Evolutionary conservation across 2,329 filamentous ascomycete genomes (phyloP).

Genomic region (Sporothrix globosa): DNA sequence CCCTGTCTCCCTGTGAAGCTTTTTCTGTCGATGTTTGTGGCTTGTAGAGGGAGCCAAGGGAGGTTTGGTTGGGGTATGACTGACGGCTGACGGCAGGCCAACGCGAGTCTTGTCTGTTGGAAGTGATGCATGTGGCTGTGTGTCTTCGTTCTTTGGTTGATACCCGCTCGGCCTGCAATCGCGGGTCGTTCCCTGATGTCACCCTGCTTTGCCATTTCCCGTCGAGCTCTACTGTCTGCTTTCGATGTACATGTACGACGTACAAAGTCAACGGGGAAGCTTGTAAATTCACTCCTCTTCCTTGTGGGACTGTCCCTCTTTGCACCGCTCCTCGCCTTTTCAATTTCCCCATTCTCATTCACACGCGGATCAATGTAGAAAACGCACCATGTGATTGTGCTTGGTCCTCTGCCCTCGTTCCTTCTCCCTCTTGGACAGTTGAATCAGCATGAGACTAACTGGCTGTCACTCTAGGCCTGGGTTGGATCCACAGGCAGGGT

Average conservation of each 20-base stretch:
- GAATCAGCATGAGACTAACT: background rate
- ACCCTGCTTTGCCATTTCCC: background rate
- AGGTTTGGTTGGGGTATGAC: background rate
- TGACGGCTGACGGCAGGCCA: background rate
- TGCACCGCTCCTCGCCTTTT: background rate
- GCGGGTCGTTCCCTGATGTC: slow-evolving; percentile 10
- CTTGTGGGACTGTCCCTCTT: background rate
- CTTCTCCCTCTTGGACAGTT: background rate
- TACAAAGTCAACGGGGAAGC: too few relatives aligned
- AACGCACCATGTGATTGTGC: background rate
- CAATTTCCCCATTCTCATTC: slow-evolving; percentile 9
- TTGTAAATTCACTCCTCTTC: background rate
- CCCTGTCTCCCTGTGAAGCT: background rate
- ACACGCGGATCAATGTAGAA: slow-evolving; percentile 13
- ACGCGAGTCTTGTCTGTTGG: background rate
- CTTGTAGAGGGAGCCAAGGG: too few relatives aligned
- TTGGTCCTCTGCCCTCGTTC: background rate
- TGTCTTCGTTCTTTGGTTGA: slow-evolving; percentile 13
- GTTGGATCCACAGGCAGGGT: background rate
- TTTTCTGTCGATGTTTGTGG: background rate
- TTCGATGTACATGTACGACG: too few relatives aligned
- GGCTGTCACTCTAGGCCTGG: background rate
- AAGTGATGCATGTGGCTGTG: background rate
- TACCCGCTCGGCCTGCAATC: slow-evolving; percentile 14
- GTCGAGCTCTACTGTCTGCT: background rate